Evolutionary conservation across 2,329 filamentous ascomycete species (phyloP).

Genomic region (Amphichorda felina): DNA sequence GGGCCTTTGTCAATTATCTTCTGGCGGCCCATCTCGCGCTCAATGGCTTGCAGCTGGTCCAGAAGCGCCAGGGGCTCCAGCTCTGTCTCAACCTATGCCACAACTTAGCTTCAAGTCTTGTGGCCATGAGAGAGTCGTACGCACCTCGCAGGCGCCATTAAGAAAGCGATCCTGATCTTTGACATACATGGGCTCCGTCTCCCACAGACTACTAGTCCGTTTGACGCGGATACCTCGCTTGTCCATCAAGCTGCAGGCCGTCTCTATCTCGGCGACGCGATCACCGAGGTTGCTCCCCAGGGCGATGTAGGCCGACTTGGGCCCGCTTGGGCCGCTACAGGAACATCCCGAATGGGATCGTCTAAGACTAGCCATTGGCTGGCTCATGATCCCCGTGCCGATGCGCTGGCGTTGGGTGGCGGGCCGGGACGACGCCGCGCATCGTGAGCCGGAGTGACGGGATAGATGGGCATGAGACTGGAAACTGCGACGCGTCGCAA

Average conservation of each 20-base stretch:
- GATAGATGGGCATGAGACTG: too few species aligned
- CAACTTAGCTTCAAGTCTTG: neutral
- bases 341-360: slow-evolving; percentile 1
- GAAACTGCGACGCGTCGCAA: too few species aligned
- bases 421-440: too few species aligned
- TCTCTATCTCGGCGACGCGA: slow-evolving; percentile 73
- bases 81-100: slow-evolving; percentile 61
- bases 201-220: slow-evolving; percentile 80
- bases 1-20: slow-evolving; percentile 91
- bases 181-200: slow-evolving; percentile 96
- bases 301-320: slow-evolving; percentile 61
- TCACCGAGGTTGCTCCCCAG: slow-evolving; percentile 90
- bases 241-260: slow-evolving; percentile 70
- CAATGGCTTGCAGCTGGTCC: slow-evolving; percentile 73
- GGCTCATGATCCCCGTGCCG: neutral
- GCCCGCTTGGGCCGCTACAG: neutral
- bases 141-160: slow-evolving; percentile 85
- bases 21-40: slow-evolving; percentile 63
- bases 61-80: slow-evolving; percentile 66
- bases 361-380: neutral
- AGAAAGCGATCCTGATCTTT: slow-evolving; percentile 78
- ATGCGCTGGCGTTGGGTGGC: neutral
- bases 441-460: too few species aligned
- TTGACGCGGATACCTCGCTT: slow-evolving; percentile 58
- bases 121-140: slow-evolving; percentile 15